Conservation (phyloP, 2,329 filamentous ascomycete species). For the Aspergillus melleus region DNA sequence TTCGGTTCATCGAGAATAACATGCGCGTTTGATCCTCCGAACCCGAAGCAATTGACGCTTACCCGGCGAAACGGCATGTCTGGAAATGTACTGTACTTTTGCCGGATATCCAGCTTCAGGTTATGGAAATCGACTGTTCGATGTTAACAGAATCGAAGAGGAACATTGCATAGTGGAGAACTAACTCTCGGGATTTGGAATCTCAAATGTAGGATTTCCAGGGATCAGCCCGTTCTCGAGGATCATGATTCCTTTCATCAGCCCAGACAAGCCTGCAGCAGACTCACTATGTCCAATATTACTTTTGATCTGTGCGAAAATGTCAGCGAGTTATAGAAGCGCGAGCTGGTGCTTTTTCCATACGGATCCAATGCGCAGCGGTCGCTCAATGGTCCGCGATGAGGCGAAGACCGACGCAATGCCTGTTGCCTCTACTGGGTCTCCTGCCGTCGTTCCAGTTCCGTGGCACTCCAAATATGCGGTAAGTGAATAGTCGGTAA, state of each 20-base stretch:
- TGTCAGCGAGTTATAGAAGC: neutral
- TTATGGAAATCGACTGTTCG: neutral
- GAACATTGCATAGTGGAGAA: no score
- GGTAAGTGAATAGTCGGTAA: conserved; percentile 24
- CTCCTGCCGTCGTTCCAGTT: conserved; percentile 27
- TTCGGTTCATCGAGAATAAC: conserved; percentile 15
- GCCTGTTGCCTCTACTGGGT: conserved; percentile 1
- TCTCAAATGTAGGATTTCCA: conserved; percentile 17
- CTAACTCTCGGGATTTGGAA: conserved; percentile 16
- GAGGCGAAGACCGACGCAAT: conserved; percentile 5
- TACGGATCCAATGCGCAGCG: conserved; percentile 12
- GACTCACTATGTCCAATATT: conserved; percentile 16
- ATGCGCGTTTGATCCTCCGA: conserved; percentile 24
- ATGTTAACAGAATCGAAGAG: neutral
- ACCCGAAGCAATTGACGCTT: conserved; percentile 21
- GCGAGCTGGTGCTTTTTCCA: conserved; percentile 44
- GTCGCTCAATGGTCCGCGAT: neutral
- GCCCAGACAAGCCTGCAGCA: conserved; percentile 13
- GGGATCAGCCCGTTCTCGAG: conserved; percentile 22
- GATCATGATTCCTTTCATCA: conserved; percentile 22
- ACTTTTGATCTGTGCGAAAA: conserved; percentile 41
- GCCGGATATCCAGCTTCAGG: neutral
- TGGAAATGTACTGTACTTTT: conserved; percentile 7
- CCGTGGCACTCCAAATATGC: conserved; percentile 39
- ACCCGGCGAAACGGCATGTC: conserved; percentile 4